Conservation (phyloP, 106 monocot genomes). For the Dendrobium chrysotoxum region DNA sequence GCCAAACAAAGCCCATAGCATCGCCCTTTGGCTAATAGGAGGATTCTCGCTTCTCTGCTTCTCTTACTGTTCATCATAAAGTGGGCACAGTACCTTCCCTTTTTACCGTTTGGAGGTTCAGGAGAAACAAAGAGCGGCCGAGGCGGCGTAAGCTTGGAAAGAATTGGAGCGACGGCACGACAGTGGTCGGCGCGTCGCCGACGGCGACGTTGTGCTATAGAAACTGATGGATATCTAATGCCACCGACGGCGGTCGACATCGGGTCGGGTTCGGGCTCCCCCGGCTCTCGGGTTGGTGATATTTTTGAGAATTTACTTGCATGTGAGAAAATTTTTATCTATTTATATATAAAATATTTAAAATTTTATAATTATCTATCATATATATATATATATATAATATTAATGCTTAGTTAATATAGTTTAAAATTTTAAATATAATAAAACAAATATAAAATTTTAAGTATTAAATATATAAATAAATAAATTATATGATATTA, state of each 20-base stretch:
- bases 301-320: too few species aligned
- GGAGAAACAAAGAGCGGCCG: neutral
- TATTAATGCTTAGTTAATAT: too few species aligned
- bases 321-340: too few species aligned
- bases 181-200: neutral
- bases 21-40: neutral
- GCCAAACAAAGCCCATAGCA: neutral
- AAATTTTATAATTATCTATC: too few species aligned
- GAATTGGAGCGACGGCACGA: neutral
- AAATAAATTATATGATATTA: too few species aligned
- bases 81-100: neutral
- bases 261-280: neutral
- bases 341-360: too few species aligned
- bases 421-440: too few species aligned
- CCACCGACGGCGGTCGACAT: neutral
- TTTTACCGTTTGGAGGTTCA: neutral
- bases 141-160: neutral
- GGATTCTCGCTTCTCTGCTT: neutral
- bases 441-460: too few species aligned
- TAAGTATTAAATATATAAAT: too few species aligned
- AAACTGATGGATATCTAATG: neutral
- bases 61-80: neutral
- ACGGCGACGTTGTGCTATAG: neutral
- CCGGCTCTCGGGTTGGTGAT: neutral
- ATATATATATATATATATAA: too few species aligned